These are phyloP conservation scores for Termitomyces sp. DNA, from an alignment of 768 basidiomycete species.

Conservation along the genomic window DNA sequence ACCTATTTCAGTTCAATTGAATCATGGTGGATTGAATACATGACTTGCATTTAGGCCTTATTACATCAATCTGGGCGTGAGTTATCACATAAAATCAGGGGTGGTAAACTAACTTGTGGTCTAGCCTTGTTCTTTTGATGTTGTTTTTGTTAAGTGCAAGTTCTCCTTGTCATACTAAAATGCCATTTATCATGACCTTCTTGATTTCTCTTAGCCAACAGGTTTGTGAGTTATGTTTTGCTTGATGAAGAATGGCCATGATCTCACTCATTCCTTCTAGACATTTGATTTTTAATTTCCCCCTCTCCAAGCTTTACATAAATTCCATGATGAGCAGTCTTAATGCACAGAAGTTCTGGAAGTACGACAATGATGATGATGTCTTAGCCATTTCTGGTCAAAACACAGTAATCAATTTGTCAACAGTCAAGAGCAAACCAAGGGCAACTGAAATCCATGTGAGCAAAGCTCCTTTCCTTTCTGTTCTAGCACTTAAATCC, in stretches of 20 bases:
- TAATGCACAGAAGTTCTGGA: constrained; percentile 31
- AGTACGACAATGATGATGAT: constrained; percentile 7
- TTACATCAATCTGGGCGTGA: constrained; percentile 28
- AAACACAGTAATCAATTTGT: neutral
- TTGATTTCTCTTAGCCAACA: constrained; percentile 13
- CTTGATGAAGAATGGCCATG: neutral
- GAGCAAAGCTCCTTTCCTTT: neutral
- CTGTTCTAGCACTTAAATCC: neutral
- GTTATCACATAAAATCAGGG: neutral
- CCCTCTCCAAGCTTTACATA: constrained; percentile 37
- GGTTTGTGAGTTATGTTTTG: constrained; percentile 17
- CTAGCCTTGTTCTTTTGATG: constrained; percentile 22
- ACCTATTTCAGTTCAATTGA: too few relatives aligned
- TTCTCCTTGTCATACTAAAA: neutral
- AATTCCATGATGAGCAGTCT: constrained; percentile 38
- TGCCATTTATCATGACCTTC: neutral
- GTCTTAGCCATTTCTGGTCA: neutral
- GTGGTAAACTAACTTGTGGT: neutral
- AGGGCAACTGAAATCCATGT: neutral
- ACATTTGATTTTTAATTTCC: constrained; percentile 35
- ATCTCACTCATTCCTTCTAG: constrained; percentile 14
- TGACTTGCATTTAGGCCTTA: constrained; percentile 7
- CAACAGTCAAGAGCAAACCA: neutral
- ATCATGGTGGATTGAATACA: neutral
- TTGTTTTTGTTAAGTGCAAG: constrained; percentile 23